These are phyloP conservation scores for Didymosphaeria variabile DNA, from an alignment of 2,329 filamentous ascomycete species.

Conservation along the genomic window DNA sequence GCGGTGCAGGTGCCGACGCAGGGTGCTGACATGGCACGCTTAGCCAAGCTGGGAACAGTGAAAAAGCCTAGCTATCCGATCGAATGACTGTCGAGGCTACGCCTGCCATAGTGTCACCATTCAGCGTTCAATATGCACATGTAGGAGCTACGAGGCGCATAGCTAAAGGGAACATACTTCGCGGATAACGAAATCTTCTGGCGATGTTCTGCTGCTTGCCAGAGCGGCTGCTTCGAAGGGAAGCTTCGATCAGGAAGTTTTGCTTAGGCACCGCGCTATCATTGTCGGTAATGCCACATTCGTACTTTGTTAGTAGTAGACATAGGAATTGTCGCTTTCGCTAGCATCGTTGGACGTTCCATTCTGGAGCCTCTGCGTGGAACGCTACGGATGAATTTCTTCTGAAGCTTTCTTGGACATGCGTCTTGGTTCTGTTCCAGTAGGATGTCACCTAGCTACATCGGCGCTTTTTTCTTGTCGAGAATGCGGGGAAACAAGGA, in stretches of 20 bases:
- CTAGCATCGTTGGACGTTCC: background rate
- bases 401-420: background rate
- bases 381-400: background rate
- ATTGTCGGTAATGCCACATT: background rate
- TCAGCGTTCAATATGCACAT: background rate
- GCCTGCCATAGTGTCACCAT: background rate
- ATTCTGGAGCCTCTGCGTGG: background rate
- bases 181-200: background rate
- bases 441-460: background rate
- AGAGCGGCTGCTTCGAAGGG: background rate
- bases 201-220: background rate
- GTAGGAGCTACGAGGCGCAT: background rate
- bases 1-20: background rate
- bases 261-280: background rate
- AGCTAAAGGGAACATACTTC: background rate
- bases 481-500: conserved; percentile 13
- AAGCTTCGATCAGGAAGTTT: background rate
- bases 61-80: background rate
- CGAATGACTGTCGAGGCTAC: background rate
- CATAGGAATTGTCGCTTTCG: background rate
- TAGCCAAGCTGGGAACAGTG: background rate
- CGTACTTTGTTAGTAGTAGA: background rate
- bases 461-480: conserved; percentile 11
- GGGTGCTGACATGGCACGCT: background rate
- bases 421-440: background rate